A percentile compares a stretch with the other conserved stretches of the same genome.
These are phyloP conservation scores for Schizothecium vesticola DNA, from an alignment of 495 filamentous ascomycete species.

Conservation along the genomic window DNA sequence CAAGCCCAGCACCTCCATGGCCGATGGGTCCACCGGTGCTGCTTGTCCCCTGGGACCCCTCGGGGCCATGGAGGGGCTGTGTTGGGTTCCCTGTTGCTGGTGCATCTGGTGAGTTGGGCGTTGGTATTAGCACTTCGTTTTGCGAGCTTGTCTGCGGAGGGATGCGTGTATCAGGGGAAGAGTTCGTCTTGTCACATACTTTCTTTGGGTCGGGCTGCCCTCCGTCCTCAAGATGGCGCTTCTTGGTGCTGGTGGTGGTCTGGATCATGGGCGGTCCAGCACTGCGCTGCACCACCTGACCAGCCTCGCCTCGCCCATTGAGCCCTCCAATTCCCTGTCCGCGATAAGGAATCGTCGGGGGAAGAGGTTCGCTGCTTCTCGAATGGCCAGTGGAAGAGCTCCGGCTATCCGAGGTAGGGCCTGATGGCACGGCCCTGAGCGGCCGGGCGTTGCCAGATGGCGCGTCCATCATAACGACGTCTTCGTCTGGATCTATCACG, in stretches of 20 bases:
- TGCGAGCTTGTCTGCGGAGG: background rate
- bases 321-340: constrained; percentile 21
- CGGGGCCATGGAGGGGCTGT: constrained; percentile 12
- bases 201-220: constrained; percentile 21
- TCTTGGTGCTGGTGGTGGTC: constrained; percentile 20
- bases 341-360: constrained; percentile 17
- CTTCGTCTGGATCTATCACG: background rate
- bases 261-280: constrained; percentile 23
- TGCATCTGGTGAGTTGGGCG: constrained; percentile 5
- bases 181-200: constrained; percentile 10
- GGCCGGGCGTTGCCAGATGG: background rate
- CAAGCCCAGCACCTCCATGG: constrained; percentile 29
- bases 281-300: constrained; percentile 6
- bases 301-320: constrained; percentile 24
- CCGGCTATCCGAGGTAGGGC: background rate
- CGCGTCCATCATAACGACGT: background rate
- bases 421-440: background rate
- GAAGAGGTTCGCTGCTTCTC: background rate
- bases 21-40: constrained; percentile 24
- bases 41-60: constrained; percentile 3
- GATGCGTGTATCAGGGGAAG: background rate
- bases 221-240: constrained; percentile 25
- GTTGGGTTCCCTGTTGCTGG: background rate
- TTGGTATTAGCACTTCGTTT: background rate
- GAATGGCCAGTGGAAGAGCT: background rate